phyloP scores from a whole-genome alignment of 805 yeast species.

The Cyberlindnera misumaiensis region DNA sequence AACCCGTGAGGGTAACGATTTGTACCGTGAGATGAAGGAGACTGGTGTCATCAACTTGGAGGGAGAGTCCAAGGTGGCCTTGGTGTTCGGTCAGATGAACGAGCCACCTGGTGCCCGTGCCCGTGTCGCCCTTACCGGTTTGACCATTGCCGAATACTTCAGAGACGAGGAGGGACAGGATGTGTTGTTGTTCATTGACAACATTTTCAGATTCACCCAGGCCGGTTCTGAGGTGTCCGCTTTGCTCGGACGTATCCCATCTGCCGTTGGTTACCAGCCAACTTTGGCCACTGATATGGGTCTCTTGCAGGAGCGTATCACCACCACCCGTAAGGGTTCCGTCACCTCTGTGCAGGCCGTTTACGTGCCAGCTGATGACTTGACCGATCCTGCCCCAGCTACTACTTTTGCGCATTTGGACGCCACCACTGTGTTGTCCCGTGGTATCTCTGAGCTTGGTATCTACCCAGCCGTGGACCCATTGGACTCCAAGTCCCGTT shows the following conservation, averaged over 20 bases:
- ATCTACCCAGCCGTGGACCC: conserved; percentile 99
- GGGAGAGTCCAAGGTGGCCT: conserved; percentile 99
- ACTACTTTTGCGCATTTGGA: conserved; percentile 99
- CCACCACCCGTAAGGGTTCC: conserved; percentile 99
- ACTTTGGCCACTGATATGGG: conserved; percentile 99
- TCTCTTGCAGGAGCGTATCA: conserved; percentile 98
- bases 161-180: conserved; percentile 99
- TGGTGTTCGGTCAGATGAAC: conserved; percentile 99
- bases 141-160: conserved; percentile 99
- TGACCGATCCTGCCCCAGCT: conserved; percentile 99
- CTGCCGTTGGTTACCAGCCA: conserved; percentile 99
- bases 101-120: conserved; percentile 99
- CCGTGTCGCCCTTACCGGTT: conserved; percentile 99
- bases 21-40: conserved; percentile 99
- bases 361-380: conserved; percentile 99
- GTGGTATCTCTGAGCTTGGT: conserved; percentile 99
- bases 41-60: conserved; percentile 99
- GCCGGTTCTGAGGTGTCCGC: conserved; percentile 99
- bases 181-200: conserved; percentile 97
- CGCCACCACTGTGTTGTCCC: conserved; percentile 99
- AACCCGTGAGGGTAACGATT: conserved; percentile 99
- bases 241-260: conserved; percentile 99
- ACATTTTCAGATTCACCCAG: conserved; percentile 99
- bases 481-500: conserved; percentile 97
- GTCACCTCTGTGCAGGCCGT: conserved; percentile 99